Base-by-base conservation (phyloP, 2,329 filamentous ascomycete genomes). In the Alternaria ventricosa region DNA sequence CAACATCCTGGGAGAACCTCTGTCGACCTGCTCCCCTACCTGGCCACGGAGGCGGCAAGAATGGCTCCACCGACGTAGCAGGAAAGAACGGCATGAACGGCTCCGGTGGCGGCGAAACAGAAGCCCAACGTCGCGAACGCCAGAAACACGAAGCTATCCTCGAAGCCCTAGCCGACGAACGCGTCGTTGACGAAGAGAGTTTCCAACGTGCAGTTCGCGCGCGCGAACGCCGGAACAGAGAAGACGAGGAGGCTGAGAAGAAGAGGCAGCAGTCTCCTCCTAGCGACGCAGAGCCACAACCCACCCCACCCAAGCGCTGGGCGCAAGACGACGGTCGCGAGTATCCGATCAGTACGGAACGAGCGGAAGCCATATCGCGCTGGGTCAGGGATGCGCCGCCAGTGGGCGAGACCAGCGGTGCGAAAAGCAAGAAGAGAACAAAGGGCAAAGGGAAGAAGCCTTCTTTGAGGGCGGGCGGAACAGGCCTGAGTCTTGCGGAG, bases 321-420 rank as follows among this genome's bases (percentile, higher is more conserved):
- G 85, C 87, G 6, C 84, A 88, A 60, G 89, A 91, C 56, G 87
- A 90, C 63, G 87, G 86, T 1, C 88, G 87, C 71, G 90, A 93
- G 67, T 92, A 91, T 75, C 87, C 88, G 3, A 88, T 92, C 66
- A 84, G 86, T 18, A 92, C 90, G 1, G 89, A 92, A 66, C 85
- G 92, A 22, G 91, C 92, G 0, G 85, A 88, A 51, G 86, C 87
- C 18, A 88, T 95, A 61, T 87, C 89, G 1, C 81, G 87, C 45
- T 96, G 92, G 92, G 86, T 95, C 15, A 71, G 80, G 27, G 84
- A 85, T 64, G 82, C 82, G 30, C 83, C 83, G n/a, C 61, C 79
- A 11, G 63, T 74, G 2, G 75, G 80, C 49, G 80, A 80, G 30
- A 80, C 71, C 1, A 61, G 61, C 1, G 76, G 71, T 46, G 76